These are phyloP conservation scores for Colletotrichum eremochloae DNA, from an alignment of 2,329 filamentous ascomycete species.

Conservation along the genomic window DNA sequence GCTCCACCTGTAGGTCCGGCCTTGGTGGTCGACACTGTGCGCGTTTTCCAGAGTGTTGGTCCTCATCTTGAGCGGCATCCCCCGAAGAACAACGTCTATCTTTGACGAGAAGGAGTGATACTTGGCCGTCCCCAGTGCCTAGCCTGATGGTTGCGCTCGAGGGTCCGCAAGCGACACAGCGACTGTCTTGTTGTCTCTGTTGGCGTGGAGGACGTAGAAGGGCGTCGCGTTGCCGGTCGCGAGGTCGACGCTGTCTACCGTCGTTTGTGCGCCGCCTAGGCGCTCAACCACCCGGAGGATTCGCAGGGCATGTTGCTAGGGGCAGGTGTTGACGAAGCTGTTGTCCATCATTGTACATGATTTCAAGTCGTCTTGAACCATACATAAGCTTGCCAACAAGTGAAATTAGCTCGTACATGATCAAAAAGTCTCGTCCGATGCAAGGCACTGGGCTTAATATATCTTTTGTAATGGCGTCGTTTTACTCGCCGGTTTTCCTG, in stretches of 20 bases:
- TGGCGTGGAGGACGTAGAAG: conserved; percentile 34
- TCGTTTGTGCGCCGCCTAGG: conserved; percentile 35
- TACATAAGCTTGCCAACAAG: not conserved
- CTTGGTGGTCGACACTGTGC: conserved; percentile 22
- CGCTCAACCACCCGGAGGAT: conserved; percentile 39
- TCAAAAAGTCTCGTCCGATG: no score
- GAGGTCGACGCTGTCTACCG: conserved; percentile 34
- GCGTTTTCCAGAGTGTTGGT: conserved; percentile 10
- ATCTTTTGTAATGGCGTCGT: not conserved
- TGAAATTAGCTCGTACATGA: conserved; percentile 2
- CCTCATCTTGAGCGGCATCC: conserved; percentile 36
- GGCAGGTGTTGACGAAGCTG: not conserved
- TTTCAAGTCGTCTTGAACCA: not conserved
- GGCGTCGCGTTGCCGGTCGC: conserved; percentile 21
- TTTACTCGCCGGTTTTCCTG: not conserved
- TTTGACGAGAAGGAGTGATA: conserved; percentile 25
- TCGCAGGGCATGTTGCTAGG: conserved; percentile 16
- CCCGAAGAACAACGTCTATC: conserved; percentile 30
- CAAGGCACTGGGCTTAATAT: not conserved
- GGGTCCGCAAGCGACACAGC: conserved; percentile 26
- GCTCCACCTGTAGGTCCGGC: conserved; percentile 32
- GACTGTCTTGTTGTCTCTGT: no score
- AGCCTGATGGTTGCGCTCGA: not conserved
- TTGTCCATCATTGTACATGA: not conserved
- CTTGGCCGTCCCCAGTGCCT: conserved; percentile 17